Evolutionary conservation across 129 eudicot genomes (phyloP), one percentile per base, ranked within the genome.

Genomic region (Flaveria trinervia): DNA sequence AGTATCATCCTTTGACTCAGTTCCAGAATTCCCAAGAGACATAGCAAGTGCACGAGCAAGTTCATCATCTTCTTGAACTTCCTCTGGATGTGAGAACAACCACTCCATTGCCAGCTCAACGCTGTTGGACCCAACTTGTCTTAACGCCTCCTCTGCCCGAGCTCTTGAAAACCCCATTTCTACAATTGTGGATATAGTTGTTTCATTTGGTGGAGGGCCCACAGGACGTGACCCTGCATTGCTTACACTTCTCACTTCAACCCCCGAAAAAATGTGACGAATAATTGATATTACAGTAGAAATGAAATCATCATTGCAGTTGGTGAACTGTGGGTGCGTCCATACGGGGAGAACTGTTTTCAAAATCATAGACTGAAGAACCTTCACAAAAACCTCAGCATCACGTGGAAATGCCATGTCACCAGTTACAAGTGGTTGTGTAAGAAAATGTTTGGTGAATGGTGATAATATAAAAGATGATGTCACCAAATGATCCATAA

Each of bases 21-120:
- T 76, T 39, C 81, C 92, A 62, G 97, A 80, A 76, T 85, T 94
- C 57, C 99, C 99, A 76, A 95, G 96, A 16, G 99, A 95, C 99
- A 95, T 91, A 25, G 97, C 99, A 67, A 95, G 97, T 73, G 99
- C 99, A 60, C 97, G 96, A 68, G 99, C 99, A 80, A 95, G 96
- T 75, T 95, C 99, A 84, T 95, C 99, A 81, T 92, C 96, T 80
- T 95, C 99, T 82, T 80, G 99, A 46, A 76, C 83, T 80, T 91
- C 97, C 83, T 95, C 99, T 48, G 96, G 92, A 80, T 95, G 99
- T 33, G 97, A 86, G 81, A 95, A 89, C 70, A 95, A 74, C 99
- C 99, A 95, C 70, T 95, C 99, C 97, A 92, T 95, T 69, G 99
- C 99, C 82, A 95, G 77, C 88, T 95, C 99, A 81, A 95, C 99